A percentile compares a stretch with the other conserved stretches of the same genome.
Evolutionary conservation across 1,284 basidiomycete species (phyloP).

Genomic region (Cutaneotrichosporon arboriforme): DNA sequence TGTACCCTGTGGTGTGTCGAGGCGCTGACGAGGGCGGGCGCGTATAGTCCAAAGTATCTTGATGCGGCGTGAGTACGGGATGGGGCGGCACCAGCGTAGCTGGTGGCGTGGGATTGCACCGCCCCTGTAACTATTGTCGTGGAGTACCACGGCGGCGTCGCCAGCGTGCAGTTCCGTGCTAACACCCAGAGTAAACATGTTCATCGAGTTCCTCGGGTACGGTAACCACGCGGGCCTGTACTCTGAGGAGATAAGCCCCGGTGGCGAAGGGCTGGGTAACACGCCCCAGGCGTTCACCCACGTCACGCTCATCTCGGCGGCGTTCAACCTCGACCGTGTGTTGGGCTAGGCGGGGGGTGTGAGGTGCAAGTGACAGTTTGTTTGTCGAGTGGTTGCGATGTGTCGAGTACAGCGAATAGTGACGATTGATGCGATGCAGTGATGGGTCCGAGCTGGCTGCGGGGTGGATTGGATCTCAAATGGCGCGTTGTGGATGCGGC

Average conservation of each 20-base stretch:
- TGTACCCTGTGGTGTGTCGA: constrained; percentile 64
- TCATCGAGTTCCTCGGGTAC: constrained; percentile 54
- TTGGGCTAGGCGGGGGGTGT: constrained; percentile 11
- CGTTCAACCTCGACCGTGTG: constrained; percentile 48
- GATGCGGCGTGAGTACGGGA: constrained; percentile 8
- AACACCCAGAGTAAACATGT: constrained; percentile 35
- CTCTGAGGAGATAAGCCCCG: constrained; percentile 57
- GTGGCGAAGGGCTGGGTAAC: constrained; percentile 48
- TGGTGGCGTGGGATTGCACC: too few relatives aligned
- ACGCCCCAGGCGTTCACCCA: constrained; percentile 48
- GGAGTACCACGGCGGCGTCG: too few relatives aligned
- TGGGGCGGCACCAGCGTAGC: too few relatives aligned
- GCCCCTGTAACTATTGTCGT: too few relatives aligned
- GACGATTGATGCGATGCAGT: too few relatives aligned
- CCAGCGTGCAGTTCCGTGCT: neutral
- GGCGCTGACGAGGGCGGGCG: constrained; percentile 71
- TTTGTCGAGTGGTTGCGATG: too few relatives aligned
- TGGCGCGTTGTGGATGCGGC: too few relatives aligned
- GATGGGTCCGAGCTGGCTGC: too few relatives aligned
- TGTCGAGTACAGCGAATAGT: too few relatives aligned
- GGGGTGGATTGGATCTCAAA: too few relatives aligned
- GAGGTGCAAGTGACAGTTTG: too few relatives aligned
- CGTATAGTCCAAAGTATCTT: constrained; percentile 63
- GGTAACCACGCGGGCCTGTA: constrained; percentile 81
- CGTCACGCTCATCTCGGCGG: constrained; percentile 45